Conservation (phyloP, 768 basidiomycete genomes). For the Daedalea quercina region DNA sequence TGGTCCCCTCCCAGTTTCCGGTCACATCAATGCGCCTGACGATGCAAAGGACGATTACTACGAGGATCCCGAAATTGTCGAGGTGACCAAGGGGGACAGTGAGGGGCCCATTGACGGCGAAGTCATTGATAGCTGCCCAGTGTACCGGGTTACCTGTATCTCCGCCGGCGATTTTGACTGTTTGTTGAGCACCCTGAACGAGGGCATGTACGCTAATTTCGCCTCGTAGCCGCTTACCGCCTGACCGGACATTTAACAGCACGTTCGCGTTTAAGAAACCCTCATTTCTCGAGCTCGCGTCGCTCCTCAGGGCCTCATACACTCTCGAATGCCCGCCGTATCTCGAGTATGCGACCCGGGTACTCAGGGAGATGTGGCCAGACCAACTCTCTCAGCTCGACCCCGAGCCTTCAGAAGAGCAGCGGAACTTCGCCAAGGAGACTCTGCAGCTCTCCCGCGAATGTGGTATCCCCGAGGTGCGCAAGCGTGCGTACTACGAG, state of each 20-base stretch:
- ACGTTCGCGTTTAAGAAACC: conserved; percentile 20
- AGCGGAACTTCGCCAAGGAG: conserved; percentile 18
- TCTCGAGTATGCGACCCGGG: conserved; percentile 22
- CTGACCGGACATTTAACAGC: neutral
- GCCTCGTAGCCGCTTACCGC: neutral
- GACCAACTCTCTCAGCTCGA: conserved; percentile 15
- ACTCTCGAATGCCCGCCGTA: conserved; percentile 26
- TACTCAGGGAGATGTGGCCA: conserved; percentile 28
- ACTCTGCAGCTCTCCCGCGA: conserved; percentile 26
- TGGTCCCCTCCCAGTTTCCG: neutral
- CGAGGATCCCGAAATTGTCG: neutral
- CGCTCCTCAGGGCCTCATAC: conserved; percentile 30
- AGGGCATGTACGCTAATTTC: conserved; percentile 23
- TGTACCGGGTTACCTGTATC: conserved; percentile 20
- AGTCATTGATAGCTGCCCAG: conserved; percentile 12
- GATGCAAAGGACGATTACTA: neutral
- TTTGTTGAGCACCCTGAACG: conserved; percentile 26
- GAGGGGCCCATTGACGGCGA: neutral
- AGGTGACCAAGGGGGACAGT: neutral
- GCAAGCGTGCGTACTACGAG: conserved; percentile 35
- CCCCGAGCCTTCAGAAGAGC: neutral
- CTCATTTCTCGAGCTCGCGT: conserved; percentile 22
- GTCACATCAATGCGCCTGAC: neutral
- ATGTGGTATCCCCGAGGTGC: conserved; percentile 23
- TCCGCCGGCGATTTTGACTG: conserved; percentile 26